Conservation (phyloP, 2,329 filamentous ascomycete genomes). For the Aspergillus melleus region DNA sequence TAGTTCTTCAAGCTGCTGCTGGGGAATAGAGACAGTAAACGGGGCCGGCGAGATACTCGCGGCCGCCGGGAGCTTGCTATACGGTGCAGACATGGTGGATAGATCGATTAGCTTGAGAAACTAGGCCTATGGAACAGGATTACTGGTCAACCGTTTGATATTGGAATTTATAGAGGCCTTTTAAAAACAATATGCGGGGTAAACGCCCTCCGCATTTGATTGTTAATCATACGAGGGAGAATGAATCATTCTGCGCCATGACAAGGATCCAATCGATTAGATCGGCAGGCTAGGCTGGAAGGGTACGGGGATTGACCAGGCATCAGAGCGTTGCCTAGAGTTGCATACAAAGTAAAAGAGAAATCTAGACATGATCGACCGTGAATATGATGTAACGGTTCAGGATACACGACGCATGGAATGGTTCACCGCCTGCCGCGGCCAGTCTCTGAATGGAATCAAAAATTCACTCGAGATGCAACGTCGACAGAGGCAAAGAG, state of each 20-base stretch:
- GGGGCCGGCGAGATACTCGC: conserved; percentile 40
- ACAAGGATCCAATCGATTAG: background rate
- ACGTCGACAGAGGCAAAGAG: background rate
- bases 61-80: conserved; percentile 33
- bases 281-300: background rate
- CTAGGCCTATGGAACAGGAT: background rate
- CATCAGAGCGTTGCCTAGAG: too few species aligned
- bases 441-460: too few species aligned
- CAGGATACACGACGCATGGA: background rate
- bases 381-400: background rate
- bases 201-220: background rate
- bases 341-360: background rate
- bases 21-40: conserved; percentile 46
- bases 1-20: conserved; percentile 48
- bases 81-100: conserved; percentile 25
- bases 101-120: background rate
- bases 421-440: background rate
- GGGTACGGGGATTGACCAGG: too few species aligned
- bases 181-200: background rate
- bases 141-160: background rate
- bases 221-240: background rate
- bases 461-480: too few species aligned
- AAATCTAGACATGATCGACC: background rate
- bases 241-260: background rate
- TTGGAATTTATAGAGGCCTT: background rate